A percentile compares a stretch with the other conserved stretches of the same genome.
Evolutionary conservation across 352 stramenopile genomes (phyloP).

Genomic region (Phytophthora capsici): DNA sequence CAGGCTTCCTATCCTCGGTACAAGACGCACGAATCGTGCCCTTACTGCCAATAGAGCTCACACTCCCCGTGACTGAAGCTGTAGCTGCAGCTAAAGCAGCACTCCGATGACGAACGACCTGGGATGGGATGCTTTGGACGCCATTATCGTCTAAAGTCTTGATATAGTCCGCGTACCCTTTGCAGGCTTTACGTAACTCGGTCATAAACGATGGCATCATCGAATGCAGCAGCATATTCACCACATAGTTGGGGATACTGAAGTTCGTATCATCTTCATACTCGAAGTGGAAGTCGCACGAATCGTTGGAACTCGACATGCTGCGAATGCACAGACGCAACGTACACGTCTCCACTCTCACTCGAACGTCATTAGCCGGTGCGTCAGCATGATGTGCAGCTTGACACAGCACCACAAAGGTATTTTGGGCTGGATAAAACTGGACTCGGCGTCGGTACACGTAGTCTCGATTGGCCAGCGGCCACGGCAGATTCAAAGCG

Average conservation of each 20-base stretch:
- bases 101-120: constrained; percentile 51
- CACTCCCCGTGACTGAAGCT: constrained; percentile 10
- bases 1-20: constrained; percentile 33
- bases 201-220: constrained; percentile 72
- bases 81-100: constrained; percentile 10
- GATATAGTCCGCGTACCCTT: constrained; percentile 58
- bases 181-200: constrained; percentile 62
- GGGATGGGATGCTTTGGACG: constrained; percentile 51
- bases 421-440: constrained; percentile 56
- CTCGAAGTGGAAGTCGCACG: constrained; percentile 76
- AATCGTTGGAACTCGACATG: constrained; percentile 49
- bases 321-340: constrained; percentile 69
- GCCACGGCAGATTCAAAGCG: constrained; percentile 64
- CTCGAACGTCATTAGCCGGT: constrained; percentile 40
- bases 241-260: constrained; percentile 71
- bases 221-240: constrained; percentile 62
- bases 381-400: constrained; percentile 56
- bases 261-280: constrained; percentile 86
- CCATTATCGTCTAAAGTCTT: constrained; percentile 52
- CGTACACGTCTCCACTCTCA: constrained; percentile 73
- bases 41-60: constrained; percentile 20
- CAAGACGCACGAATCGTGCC: constrained; percentile 11
- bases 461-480: constrained; percentile 76
- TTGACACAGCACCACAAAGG: constrained; percentile 76
- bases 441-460: constrained; percentile 73